Base-by-base conservation (phyloP, 352 stramenopile genomes). In the Pythium chondricola region DNA sequence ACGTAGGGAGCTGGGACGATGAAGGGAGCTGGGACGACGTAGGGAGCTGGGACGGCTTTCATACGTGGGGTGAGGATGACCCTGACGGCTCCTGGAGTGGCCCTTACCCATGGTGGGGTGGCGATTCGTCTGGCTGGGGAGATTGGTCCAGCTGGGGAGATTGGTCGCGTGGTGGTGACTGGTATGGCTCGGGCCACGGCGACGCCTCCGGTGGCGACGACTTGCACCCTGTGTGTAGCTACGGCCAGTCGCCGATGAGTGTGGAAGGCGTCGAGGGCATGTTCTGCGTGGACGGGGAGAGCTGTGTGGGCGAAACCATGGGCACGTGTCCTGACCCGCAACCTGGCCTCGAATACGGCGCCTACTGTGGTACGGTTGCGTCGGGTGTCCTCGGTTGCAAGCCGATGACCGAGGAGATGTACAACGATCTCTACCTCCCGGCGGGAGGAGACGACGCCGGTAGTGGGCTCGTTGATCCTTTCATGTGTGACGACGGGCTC, bases 201-300 rank as follows among this genome's bases (percentile, higher is more conserved):
- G n/a, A n/a, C n/a, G n/a, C n/a, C n/a, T n/a, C n/a, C n/a, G n/a
- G n/a, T n/a, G n/a, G n/a, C n/a, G n/a, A n/a, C n/a, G n/a, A n/a
- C n/a, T n/a, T n/a, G n/a, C n/a, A n/a, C n/a, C n/a, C n/a, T n/a
- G n/a, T n/a, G n/a, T 49, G 43, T 37, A 25, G n/a, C 10, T 7
- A 21, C 6, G 29, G 8, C 38, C 17, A 44, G 38, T 30, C 42
- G 1, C 42, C 43, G 27, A 36, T 52, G 33, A 54, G 45, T 18
- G 39, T 50, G 21, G 41, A 46, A 46, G 52, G 61, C 32, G 53
- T 46, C 6, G 45, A 43, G 22, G 53, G 53, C 21, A n/a, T 52
- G 6, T 61, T 48, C 35, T 61, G 53, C 26, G 53, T 56, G 10
- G 46, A 30, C 14, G 53, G 39, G 14, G 25, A 49, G 8, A 13